These are phyloP conservation scores for Fusarium buharicum DNA, from an alignment of 2,329 filamentous ascomycete species.

Conservation along the genomic window DNA sequence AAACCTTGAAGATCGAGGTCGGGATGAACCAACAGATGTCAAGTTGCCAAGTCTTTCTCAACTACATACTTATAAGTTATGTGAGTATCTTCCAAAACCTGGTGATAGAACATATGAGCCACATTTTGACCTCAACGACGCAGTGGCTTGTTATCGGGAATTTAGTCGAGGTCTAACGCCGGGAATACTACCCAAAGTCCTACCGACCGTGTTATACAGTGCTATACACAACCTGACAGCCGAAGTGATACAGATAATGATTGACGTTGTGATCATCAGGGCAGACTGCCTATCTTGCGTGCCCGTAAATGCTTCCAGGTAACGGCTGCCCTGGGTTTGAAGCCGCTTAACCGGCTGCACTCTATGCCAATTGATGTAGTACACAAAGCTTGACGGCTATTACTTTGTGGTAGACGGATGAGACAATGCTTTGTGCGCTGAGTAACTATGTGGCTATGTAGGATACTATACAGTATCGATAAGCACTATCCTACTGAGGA, in stretches of 20 bases:
- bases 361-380: neutral
- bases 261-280: conserved; percentile 26
- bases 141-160: neutral
- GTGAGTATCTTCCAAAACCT: neutral
- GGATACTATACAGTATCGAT: neutral
- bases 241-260: conserved; percentile 15
- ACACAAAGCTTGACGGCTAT: neutral
- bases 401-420: neutral
- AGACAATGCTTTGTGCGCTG: neutral
- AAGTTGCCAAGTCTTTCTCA: conserved; percentile 6
- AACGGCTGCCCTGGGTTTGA: conserved; percentile 1
- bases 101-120: neutral
- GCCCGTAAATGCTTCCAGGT: conserved; percentile 2
- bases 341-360: conserved; percentile 18
- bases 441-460: neutral
- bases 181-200: conserved; percentile 16
- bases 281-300: conserved; percentile 7
- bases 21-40: neutral
- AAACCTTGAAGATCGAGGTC: conserved; percentile 11
- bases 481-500: neutral
- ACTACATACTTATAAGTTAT: neutral
- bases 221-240: neutral
- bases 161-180: conserved; percentile 16
- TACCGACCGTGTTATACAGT: conserved; percentile 7
- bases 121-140: neutral